Percentiles rank a stretch among this genome's conserved stretches.
These are phyloP conservation scores for Populus tremula DNA, from an alignment of 345 rosid genomes.

Conservation along the genomic window DNA sequence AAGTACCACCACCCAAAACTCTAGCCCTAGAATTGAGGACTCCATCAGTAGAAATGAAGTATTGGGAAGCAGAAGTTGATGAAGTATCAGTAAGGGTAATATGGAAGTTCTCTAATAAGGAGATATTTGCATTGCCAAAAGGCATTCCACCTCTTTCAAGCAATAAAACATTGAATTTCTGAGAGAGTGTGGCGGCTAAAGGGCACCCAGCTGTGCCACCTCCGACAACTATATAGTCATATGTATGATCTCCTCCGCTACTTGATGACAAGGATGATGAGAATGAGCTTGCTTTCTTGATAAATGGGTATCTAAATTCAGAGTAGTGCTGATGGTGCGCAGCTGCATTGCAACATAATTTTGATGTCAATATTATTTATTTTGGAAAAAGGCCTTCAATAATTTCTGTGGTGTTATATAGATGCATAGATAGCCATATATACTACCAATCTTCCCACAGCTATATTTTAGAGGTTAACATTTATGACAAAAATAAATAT, in stretches of 20 bases:
- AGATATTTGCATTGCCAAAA: slow-evolving; percentile 78
- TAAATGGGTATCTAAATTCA: slow-evolving; percentile 51
- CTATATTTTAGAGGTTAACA: neutral
- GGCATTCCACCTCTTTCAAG: slow-evolving; percentile 98
- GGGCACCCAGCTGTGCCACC: slow-evolving; percentile 99
- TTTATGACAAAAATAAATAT: slow-evolving; percentile 5
- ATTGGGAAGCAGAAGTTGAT: slow-evolving; percentile 75
- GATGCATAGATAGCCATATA: too few species aligned
- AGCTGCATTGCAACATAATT: slow-evolving; percentile 15
- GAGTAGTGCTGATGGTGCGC: neutral
- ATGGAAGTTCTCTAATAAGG: slow-evolving; percentile 77
- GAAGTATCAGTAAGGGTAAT: slow-evolving; percentile 76
- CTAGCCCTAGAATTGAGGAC: slow-evolving; percentile 85
- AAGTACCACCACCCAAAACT: slow-evolving; percentile 86
- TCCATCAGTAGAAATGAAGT: slow-evolving; percentile 84
- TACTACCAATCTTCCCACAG: neutral
- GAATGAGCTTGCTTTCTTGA: slow-evolving; percentile 76
- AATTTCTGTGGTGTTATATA: too few species aligned
- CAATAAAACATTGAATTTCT: slow-evolving; percentile 68
- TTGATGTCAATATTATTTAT: neutral
- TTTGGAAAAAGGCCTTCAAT: too few species aligned
- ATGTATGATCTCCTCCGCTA: slow-evolving; percentile 35
- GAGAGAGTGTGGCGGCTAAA: slow-evolving; percentile 82
- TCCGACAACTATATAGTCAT: slow-evolving; percentile 85
- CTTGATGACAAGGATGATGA: slow-evolving; percentile 51